Percentiles rank a stretch among this genome's conserved stretches.
These are phyloP conservation scores for Colletotrichum sp. DNA, from an alignment of 2,329 filamentous ascomycete species.

Conservation along the genomic window DNA sequence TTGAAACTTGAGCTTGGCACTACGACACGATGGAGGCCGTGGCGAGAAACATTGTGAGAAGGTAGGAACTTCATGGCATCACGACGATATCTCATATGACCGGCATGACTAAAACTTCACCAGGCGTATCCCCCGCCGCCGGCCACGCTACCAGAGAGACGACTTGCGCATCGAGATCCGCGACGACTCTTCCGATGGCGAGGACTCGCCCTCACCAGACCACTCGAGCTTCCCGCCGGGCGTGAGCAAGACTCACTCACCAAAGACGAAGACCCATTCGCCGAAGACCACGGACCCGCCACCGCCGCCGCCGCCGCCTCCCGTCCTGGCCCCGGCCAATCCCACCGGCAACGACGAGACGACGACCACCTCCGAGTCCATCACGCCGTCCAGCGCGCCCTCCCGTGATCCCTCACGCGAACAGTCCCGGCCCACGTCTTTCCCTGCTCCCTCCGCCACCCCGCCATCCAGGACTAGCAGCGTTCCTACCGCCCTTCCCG, in stretches of 20 bases:
- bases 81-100: no score
- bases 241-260: neutral
- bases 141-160: neutral
- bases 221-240: neutral
- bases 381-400: neutral
- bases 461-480: neutral
- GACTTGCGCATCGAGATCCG: conserved; percentile 10
- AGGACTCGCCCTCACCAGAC: conserved; percentile 14
- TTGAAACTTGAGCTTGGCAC: neutral
- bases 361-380: neutral
- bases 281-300: neutral
- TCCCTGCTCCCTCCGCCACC: neutral
- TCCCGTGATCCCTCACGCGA: neutral
- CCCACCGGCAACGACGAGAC: neutral
- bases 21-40: neutral
- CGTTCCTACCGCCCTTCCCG: neutral
- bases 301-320: neutral
- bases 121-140: conserved; percentile 5
- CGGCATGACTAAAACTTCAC: neutral
- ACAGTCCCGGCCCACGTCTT: neutral
- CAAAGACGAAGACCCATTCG: neutral
- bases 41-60: neutral
- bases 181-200: conserved; percentile 4
- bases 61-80: neutral
- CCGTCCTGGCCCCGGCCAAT: conserved; percentile 1